Evolutionary conservation across 1,284 basidiomycete species (phyloP).

Genomic region (Cryptococcus maquisensis): DNA sequence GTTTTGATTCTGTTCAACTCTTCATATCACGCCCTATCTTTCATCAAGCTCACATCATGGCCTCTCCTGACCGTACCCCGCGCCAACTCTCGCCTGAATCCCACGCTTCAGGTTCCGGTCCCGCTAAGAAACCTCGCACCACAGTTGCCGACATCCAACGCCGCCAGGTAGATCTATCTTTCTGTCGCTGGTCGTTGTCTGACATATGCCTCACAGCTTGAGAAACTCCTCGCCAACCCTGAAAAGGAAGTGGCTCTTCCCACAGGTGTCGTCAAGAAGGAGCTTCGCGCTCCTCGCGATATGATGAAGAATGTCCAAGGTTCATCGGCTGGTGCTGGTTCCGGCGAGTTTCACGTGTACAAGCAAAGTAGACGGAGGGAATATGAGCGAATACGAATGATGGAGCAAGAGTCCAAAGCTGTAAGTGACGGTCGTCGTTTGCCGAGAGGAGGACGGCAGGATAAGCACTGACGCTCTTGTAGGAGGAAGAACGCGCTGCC

Average conservation of each 20-base stretch:
- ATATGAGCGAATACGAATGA: conserved; percentile 85
- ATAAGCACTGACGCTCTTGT: background rate
- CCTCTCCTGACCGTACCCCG: background rate
- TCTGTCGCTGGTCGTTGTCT: background rate
- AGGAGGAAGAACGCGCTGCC: conserved; percentile 64
- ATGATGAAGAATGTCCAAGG: conserved; percentile 99
- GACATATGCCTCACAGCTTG: conserved; percentile 57
- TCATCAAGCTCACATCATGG: background rate
- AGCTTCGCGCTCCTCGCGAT: conserved; percentile 73
- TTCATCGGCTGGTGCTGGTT: conserved; percentile 80
- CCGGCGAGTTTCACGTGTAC: conserved; percentile 97
- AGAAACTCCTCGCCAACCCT: conserved; percentile 80
- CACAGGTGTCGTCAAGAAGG: conserved; percentile 55
- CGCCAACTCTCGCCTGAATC: background rate
- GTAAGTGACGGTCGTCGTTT: conserved; percentile 51
- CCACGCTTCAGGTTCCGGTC: conserved; percentile 1
- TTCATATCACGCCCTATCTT: too few species aligned
- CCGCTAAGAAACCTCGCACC: conserved; percentile 5
- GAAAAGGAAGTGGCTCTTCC: conserved; percentile 73
- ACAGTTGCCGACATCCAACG: conserved; percentile 15
- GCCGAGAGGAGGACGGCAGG: background rate
- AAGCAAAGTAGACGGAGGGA: conserved; percentile 90
- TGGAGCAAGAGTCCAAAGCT: conserved; percentile 76
- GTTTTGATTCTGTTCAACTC: background rate
- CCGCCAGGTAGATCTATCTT: conserved; percentile 5